Percentiles rank a stretch among this genome's conserved stretches.
phyloP scores from a whole-genome alignment of 2,329 filamentous ascomycete genomes.

The Monosporascus sp. region DNA sequence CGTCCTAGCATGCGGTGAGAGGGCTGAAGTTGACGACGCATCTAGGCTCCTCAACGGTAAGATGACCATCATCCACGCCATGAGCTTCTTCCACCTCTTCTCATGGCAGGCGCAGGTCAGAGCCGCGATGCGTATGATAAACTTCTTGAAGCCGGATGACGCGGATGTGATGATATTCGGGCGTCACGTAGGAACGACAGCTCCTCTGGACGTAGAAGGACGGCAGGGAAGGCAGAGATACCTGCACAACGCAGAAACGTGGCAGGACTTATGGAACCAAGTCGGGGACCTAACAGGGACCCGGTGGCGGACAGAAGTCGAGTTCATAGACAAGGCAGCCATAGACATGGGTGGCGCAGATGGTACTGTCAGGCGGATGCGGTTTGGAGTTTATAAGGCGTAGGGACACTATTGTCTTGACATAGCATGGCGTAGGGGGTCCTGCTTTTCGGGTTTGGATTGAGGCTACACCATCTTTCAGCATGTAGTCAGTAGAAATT shows the following conservation, averaged over 20 bases:
- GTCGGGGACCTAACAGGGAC: constrained; percentile 44
- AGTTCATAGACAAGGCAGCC: constrained; percentile 21
- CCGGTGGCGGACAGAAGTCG: constrained; percentile 41
- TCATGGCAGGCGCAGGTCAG: constrained; percentile 41
- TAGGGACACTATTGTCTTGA: constrained; percentile 3
- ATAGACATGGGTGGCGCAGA: constrained; percentile 9
- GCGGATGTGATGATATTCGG: constrained; percentile 45
- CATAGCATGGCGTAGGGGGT: background rate
- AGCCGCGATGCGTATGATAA: constrained; percentile 38
- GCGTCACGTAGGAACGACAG: constrained; percentile 41
- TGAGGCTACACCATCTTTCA: no score
- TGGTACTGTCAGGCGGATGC: constrained; percentile 16
- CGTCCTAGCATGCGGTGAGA: constrained; percentile 27
- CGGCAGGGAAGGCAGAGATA: constrained; percentile 28
- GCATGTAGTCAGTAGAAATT: no score
- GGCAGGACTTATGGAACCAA: constrained; percentile 49
- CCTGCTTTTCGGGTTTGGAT: no score
- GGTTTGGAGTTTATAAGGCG: constrained; percentile 19
- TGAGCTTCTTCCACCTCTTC: constrained; percentile 47
- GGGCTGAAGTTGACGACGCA: constrained; percentile 17
- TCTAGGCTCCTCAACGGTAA: constrained; percentile 31
- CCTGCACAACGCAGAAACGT: constrained; percentile 44
- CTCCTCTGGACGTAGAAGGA: constrained; percentile 19
- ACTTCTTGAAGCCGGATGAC: constrained; percentile 39
- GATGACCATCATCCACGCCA: constrained; percentile 44